Evolutionary conservation across 2,329 filamentous ascomycete genomes (phyloP), one percentile per base, ranked within the genome.

Genomic region (Penicillium nordicum): DNA sequence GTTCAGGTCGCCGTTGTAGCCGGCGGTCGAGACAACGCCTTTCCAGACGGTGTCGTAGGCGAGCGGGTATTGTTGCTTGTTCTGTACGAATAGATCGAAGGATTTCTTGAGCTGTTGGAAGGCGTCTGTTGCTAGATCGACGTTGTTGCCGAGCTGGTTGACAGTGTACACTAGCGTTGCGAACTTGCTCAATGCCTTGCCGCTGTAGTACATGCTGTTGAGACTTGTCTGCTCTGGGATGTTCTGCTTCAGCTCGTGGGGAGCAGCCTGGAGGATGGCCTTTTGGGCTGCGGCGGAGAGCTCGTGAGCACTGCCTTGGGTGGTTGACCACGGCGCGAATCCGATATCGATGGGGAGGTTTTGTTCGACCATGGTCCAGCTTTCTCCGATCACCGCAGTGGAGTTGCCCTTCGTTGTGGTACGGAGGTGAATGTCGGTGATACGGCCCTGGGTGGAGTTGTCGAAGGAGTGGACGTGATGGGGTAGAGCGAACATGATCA

Each of bases 161-260:
- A 86, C 79, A 0, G 85, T 83, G 65, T 88, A 87, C 38, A 90
- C 75, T 29, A 92, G 77, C 16, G 79, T 78, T 0, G 88, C 89
- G 72, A 91, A 92, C 70, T 93, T 93, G 60, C 86, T 88, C 18
- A 94, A 76, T 1, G 85, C 88, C 79, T 93, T 97, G 64, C 94
- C 94, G 64, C 89, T 89, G 73, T 88, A 97, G 74, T 97, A 97
- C 85, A 96, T 92, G 37, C 91, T 96, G 69, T 93, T 84, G 36
- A 90, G 78, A 61, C 94, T 84, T 5, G 85, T 85, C 67, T 94
- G 87, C 0, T 78, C 77, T n/a, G 79, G 73, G 73, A 97, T 90
- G 69, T 92, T 82, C 73, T 94, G 87, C 0, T 84, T 82, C 0
- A 96, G 77, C 71, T 99, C 94, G 21, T 80, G 82, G n/a, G 81